Conservation (phyloP, 2,329 filamentous ascomycete genomes). For the Fusarium zealandicum region DNA sequence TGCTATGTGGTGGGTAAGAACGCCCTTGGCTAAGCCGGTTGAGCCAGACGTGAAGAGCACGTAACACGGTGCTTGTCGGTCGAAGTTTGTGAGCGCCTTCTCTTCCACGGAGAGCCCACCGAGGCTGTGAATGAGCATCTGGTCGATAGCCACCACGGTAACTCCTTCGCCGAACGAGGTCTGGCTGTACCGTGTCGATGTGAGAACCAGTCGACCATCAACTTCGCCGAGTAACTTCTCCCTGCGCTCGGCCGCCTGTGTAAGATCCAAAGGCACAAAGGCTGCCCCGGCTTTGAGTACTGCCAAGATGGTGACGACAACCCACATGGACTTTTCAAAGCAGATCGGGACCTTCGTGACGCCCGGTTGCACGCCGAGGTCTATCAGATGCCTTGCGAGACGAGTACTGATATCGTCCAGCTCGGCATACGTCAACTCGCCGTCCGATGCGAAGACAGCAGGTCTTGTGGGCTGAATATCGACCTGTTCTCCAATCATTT, state of each 20-base stretch:
- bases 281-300: conserved; percentile 6
- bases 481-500: conserved; percentile 13
- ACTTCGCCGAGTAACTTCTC: neutral
- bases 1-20: conserved; percentile 4
- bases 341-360: neutral
- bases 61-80: neutral
- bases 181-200: neutral
- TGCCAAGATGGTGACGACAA: neutral
- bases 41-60: conserved; percentile 3
- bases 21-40: neutral
- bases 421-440: conserved; percentile 8
- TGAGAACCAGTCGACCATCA: neutral
- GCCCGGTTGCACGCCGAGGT: neutral
- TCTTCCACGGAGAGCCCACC: neutral
- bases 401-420: conserved; percentile 1
- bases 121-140: neutral
- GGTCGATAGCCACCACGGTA: neutral
- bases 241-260: neutral
- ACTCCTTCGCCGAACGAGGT: neutral
- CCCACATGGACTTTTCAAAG: conserved; percentile 14
- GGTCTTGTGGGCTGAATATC: conserved; percentile 7
- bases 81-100: neutral
- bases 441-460: conserved; percentile 10
- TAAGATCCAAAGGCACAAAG: neutral
- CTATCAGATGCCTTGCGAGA: neutral